Evolutionary conservation across 2,329 filamentous ascomycete genomes (phyloP).

Genomic region (Aspergillus sp.): DNA sequence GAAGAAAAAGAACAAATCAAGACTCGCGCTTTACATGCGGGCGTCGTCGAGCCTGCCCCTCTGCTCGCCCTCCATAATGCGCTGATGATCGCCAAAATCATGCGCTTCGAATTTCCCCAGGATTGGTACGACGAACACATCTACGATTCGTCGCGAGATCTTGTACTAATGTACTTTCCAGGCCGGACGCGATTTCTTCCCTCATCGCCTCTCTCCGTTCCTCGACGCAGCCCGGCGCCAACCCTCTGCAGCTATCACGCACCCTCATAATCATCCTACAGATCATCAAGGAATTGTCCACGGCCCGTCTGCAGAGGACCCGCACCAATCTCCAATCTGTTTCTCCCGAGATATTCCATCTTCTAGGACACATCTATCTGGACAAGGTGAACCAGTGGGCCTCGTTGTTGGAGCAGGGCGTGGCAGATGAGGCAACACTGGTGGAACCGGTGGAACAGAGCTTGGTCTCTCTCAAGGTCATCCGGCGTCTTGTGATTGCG

Average conservation of each 20-base stretch:
- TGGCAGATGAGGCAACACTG: conserved; percentile 58
- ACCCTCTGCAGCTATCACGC: conserved; percentile 67
- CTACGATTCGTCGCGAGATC: not conserved
- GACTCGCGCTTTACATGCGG: conserved; percentile 70
- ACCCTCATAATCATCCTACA: conserved; percentile 76
- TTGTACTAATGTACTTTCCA: conserved; percentile 13
- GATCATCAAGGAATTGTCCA: conserved; percentile 86
- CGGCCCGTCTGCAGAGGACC: conserved; percentile 71
- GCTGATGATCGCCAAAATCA: conserved; percentile 80
- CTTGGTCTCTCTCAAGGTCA: conserved; percentile 72
- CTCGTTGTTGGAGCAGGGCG: conserved; percentile 56
- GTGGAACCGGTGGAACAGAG: conserved; percentile 72
- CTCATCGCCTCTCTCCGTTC: conserved; percentile 65
- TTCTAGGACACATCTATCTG: conserved; percentile 76
- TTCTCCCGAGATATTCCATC: conserved; percentile 78
- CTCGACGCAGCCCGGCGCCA: conserved; percentile 51
- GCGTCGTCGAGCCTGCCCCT: conserved; percentile 71
- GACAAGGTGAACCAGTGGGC: conserved; percentile 71
- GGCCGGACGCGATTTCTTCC: conserved; percentile 49
- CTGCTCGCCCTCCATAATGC: conserved; percentile 84
- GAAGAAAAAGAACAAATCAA: conserved; percentile 78
- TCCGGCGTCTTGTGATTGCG: conserved; percentile 74
- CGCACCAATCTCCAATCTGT: conserved; percentile 74
- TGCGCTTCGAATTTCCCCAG: conserved; percentile 82
- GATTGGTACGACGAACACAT: conserved; percentile 62